Base-by-base conservation (phyloP, 2,329 filamentous ascomycete genomes). In the Hypoxylon sp. region DNA sequence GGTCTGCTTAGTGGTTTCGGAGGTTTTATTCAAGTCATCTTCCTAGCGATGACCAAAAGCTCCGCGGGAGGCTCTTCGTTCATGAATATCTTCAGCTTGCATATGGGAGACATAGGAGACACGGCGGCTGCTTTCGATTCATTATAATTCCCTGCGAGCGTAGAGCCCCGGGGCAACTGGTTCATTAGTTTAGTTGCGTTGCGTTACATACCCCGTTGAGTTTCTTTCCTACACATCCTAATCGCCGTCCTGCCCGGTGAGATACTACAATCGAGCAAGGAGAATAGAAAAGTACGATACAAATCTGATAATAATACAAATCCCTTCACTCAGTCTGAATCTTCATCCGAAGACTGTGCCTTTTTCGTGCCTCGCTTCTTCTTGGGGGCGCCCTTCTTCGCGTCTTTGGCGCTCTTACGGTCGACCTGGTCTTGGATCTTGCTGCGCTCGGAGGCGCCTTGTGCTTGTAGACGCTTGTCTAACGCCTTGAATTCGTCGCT, bases 381-480 rank as follows among this genome's bases (percentile, higher is more conserved):
- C 64, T 66, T 69, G 17, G 57, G 64, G 10, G 62, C 60, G 11
- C 54, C 62, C 70, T 75, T 79, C 62, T 72, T 83, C 21, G 79
- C 78, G 55, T 82, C 83, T 69, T 88, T 88, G 62, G 81, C 84
- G 21, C 80, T 74, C 76, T 91, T 94, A 70, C 87, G 87, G 64
- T 95, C 88, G 9, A 91, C 90, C 76, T 95, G 90, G 29, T 87
- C 89, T 73, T 90, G 86, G 48, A 94, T 83, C 72, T 89, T 91
- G 61, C 83, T 82, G 49, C 95, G 81, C 76, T 97, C 92, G 8
- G 77, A 78, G 15, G 79, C 81, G 0, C 95, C 95, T 69, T 84
- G 79, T 31, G 83, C 85, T 55, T 88, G 82, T 64, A 98, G 73
- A 46, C 85, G 80, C 55, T 75, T 73, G 64, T 92, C 91, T 48